These are phyloP conservation scores for Malus sylvestris DNA, from an alignment of 306 rosid genomes.

Conservation along the genomic window DNA sequence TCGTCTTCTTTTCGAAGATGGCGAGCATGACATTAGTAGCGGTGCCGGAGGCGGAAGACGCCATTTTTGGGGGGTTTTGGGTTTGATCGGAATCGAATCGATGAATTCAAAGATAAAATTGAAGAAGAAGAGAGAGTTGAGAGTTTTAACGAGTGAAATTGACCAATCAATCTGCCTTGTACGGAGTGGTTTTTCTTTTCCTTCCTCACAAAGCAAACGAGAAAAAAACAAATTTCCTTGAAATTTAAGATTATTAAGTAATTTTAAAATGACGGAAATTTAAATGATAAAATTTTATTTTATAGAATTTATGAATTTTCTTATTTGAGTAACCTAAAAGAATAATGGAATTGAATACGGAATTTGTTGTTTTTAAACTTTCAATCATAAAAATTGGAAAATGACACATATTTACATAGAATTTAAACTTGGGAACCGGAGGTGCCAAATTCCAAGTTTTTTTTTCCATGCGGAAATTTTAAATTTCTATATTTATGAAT, in stretches of 20 bases:
- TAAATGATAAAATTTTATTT: no score
- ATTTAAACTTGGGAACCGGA: no score
- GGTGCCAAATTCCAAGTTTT: no score
- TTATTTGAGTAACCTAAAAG: no score
- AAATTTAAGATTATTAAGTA: no score
- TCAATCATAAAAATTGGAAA: no score
- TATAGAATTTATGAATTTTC: no score
- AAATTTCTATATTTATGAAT: no score
- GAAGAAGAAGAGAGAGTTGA: not conserved
- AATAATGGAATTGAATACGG: no score
- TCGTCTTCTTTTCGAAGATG: constrained; percentile 84
- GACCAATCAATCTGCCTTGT: constrained; percentile 6
- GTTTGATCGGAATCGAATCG: not conserved
- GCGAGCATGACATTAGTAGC: constrained; percentile 79
- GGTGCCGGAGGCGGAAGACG: constrained; percentile 36
- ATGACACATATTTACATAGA: rapidly evolving
- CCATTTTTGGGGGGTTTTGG: not conserved
- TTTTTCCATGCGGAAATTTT: no score
- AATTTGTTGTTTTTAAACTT: no score
- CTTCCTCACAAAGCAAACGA: constrained; percentile 24
- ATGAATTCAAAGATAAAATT: not conserved
- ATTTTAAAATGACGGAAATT: no score
- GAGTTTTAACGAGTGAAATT: constrained; percentile 6
- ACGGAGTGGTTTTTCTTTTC: not conserved
- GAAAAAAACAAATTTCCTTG: not conserved